Percentiles rank a stretch among this genome's conserved stretches.
These are phyloP conservation scores for Westerdykella sp. DNA, from an alignment of 2,329 filamentous ascomycete genomes.

Conservation along the genomic window DNA sequence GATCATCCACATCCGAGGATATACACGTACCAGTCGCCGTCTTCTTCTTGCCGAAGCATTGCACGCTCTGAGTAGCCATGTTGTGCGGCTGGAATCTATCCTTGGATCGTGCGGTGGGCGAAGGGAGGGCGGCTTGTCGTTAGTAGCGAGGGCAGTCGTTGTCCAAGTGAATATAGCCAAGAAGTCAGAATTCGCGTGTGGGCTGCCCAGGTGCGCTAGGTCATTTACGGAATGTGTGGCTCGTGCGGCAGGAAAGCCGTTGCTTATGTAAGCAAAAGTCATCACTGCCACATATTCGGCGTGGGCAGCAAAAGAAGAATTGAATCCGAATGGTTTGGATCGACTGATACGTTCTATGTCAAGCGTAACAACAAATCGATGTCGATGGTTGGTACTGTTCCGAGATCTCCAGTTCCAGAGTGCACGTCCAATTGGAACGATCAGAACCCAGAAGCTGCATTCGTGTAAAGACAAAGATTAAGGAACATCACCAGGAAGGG, in stretches of 20 bases:
- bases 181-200: conserved; percentile 15
- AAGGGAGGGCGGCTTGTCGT: conserved; percentile 21
- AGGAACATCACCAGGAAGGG: not conserved
- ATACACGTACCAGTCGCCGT: conserved; percentile 42
- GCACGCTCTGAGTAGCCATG: conserved; percentile 47
- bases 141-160: conserved; percentile 8
- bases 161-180: not conserved
- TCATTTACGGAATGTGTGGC: not conserved
- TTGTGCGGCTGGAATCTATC: conserved; percentile 28
- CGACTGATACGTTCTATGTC: too few species aligned
- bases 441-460: too few species aligned
- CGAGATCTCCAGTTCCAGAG: not conserved
- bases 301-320: too few species aligned
- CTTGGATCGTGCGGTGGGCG: conserved; percentile 27
- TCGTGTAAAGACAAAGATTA: not conserved
- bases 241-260: too few species aligned
- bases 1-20: not conserved
- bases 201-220: conserved; percentile 13
- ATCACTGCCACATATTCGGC: too few species aligned
- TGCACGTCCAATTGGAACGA: not conserved
- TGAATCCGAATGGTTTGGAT: too few species aligned
- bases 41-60: conserved; percentile 95
- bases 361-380: too few species aligned
- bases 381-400: not conserved
- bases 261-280: too few species aligned